phyloP scores from a whole-genome alignment of 768 basidiomycete species.

The Mycena pura region DNA sequence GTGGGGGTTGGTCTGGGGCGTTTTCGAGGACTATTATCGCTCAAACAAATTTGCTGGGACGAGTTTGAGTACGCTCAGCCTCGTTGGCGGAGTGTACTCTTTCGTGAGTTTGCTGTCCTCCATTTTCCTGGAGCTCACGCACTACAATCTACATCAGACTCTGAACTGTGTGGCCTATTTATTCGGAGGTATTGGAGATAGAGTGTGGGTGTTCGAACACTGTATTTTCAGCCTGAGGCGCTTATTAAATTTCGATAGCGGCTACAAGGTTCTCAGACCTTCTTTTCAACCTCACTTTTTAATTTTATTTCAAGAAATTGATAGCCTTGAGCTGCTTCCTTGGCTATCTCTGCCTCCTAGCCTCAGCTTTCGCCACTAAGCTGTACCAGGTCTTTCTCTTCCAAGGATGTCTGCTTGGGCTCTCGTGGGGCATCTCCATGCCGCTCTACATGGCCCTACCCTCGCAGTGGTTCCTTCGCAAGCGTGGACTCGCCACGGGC shows the following conservation, averaged over 20 bases:
- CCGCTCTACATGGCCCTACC: conserved; percentile 40
- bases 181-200: conserved; percentile 39
- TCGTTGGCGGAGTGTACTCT: conserved; percentile 33
- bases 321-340: conserved; percentile 37
- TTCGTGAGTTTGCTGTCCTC: conserved; percentile 20
- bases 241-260: conserved; percentile 15
- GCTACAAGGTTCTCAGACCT: conserved; percentile 26
- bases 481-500: conserved; percentile 41
- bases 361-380: conserved; percentile 38
- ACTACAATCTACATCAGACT: conserved; percentile 22
- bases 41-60: conserved; percentile 28
- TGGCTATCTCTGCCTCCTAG: conserved; percentile 35
- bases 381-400: conserved; percentile 40
- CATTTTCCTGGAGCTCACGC: background rate
- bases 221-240: too few relatives aligned
- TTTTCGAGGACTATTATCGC: conserved; percentile 40
- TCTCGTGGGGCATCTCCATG: conserved; percentile 31
- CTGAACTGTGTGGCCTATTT: conserved; percentile 36
- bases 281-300: background rate
- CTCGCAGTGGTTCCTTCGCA: conserved; percentile 41
- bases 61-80: conserved; percentile 26
- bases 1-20: conserved; percentile 37
- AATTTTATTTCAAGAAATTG: conserved; percentile 29
- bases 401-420: conserved; percentile 31
- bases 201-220: conserved; percentile 38